Evolutionary conservation across 441 rosid genomes (phyloP).

Genomic region (Cnidoscolus chayamansa): DNA sequence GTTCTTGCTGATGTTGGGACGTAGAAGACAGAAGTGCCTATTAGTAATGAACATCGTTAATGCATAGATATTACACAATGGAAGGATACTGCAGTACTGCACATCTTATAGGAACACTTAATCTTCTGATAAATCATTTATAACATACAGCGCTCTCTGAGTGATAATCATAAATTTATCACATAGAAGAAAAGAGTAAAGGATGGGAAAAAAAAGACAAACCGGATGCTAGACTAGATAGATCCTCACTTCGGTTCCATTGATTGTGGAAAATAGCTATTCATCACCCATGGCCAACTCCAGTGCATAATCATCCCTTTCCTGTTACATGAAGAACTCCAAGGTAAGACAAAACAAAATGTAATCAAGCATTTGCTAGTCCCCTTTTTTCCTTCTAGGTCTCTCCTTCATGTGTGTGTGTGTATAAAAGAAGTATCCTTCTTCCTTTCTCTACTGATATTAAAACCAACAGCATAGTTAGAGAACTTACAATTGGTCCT

Average conservation of each 20-base stretch:
- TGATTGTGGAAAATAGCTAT: conserved; percentile 24
- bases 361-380: not conserved
- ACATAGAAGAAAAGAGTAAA: not conserved
- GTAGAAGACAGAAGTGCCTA: conserved; percentile 1
- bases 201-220: conserved; percentile 10
- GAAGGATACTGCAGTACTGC: not conserved
- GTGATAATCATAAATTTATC: not conserved
- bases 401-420: not conserved
- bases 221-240: conserved; percentile 20
- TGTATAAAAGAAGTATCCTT: not conserved
- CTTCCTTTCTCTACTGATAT: not conserved
- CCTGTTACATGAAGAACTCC: conserved; percentile 46
- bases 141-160: not conserved
- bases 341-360: conserved; percentile 16
- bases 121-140: not conserved
- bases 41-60: not conserved
- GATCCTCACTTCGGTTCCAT: conserved; percentile 17
- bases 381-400: not conserved
- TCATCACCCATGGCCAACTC: conserved; percentile 91
- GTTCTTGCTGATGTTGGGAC: not conserved
- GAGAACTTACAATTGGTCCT: conserved; percentile 82
- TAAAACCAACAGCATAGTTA: conserved; percentile 7
- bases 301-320: conserved; percentile 89
- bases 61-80: not conserved
- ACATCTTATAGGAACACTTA: not conserved